Base-by-base conservation (phyloP, 345 rosid species). In the Populus tremula region DNA sequence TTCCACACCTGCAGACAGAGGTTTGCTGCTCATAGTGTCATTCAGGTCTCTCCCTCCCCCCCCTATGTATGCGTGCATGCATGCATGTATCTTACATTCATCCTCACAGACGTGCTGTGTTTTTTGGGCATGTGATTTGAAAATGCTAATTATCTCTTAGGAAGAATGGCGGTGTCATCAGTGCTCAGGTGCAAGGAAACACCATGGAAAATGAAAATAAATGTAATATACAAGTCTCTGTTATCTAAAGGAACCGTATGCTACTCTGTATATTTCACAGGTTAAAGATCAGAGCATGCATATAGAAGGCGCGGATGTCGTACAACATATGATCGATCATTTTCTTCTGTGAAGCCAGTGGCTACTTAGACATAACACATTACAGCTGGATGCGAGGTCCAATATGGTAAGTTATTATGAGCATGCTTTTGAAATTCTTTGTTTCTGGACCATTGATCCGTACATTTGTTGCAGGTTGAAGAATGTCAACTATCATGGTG, bases 21-120 rank as follows among this genome's bases (percentile, higher is more conserved):
- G 80, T 86, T 86, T 82, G 94, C 97, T 53, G 98, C 99, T 79
- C 99, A 96, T 80, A 96, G 94, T 82, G 84, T 96, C 77, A 96
- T 96, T 83, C 99, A 94, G 97, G 99, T 96, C 39, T 53, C 68
- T 81, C 65, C 64, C 73, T 17, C 16, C 39, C 54, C 29, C 77
- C 69, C 70, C 21, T 39, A 25, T 33, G 21, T 67, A 13, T 39
- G 33, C 74, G 27, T 49, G 67, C 49, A 13, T 13, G 35, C 23
- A 2, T 20, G 33, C 53, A 50, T 45, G 14, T 17, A 59, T 12
- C 5, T 29, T 33, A 3, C 17, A 50, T 21, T 50, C 14, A 23
- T 61, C 68, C 29, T 54, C 8, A 13, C 45, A 41, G 61, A 27
- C 2, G 16, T 38, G 59, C 8, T 2, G 14, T 62, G 7, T 61